phyloP scores from a whole-genome alignment of 352 stramenopile genomes.

The Phytophthora rubi region DNA sequence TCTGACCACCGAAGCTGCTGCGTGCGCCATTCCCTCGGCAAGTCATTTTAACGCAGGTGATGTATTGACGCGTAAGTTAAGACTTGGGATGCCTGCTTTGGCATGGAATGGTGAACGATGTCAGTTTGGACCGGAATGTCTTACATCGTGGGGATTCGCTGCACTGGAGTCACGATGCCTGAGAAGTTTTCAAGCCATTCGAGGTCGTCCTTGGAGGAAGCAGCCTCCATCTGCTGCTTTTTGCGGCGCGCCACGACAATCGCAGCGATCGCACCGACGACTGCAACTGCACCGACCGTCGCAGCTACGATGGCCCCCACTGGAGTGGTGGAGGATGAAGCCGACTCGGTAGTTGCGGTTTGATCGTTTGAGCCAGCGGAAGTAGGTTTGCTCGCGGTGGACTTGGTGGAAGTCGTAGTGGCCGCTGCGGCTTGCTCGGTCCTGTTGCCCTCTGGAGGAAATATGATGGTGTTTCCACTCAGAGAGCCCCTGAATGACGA shows the following conservation, averaged over 20 bases:
- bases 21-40: background rate
- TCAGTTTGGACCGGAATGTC: too few relatives aligned
- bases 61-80: background rate
- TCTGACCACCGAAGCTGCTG: background rate
- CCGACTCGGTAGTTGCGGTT: slow-evolving; percentile 18
- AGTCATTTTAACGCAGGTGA: background rate
- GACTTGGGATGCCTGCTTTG: background rate
- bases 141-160: slow-evolving; percentile 48
- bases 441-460: slow-evolving; percentile 13
- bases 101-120: too few relatives aligned
- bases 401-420: slow-evolving; percentile 17
- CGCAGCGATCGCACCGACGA: slow-evolving; percentile 32
- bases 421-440: slow-evolving; percentile 7
- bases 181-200: slow-evolving; percentile 24
- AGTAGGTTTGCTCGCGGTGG: slow-evolving; percentile 9
- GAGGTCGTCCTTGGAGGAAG: slow-evolving; percentile 35
- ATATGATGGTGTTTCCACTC: slow-evolving; percentile 25
- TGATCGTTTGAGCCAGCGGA: slow-evolving; percentile 13
- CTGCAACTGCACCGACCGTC: slow-evolving; percentile 26
- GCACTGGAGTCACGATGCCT: slow-evolving; percentile 36
- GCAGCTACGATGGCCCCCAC: slow-evolving; percentile 20
- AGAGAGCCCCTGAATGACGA: slow-evolving; percentile 11
- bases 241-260: slow-evolving; percentile 59
- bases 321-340: slow-evolving; percentile 2
- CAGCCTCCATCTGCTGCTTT: slow-evolving; percentile 54